Base-by-base conservation (phyloP, 805 yeast species). In the Naumovozyma dairenensis region DNA sequence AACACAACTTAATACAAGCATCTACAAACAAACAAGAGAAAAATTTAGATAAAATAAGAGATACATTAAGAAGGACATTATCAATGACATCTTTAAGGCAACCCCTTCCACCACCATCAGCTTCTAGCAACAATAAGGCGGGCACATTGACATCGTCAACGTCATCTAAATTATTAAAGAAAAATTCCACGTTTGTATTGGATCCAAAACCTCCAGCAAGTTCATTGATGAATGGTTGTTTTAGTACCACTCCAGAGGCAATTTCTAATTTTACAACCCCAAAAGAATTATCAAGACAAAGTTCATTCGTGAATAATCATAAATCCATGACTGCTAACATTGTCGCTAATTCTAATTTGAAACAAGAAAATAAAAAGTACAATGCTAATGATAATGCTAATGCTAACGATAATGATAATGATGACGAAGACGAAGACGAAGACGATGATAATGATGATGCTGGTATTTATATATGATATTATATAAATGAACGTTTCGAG, bases 171-270 rank as follows among this genome's bases (percentile, higher is more conserved):
- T 15, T 33, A 34, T 22, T 30, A 34, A 25, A 24, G 26, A 24
- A 24, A 5, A 46, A 51, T 26, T 54, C 60, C 0, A 56, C 60
- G 2, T 56, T 56, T 31, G 46, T 37, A 13, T 32, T 56, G 13
- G 59, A 47, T 27, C 59, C 60, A 9, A 39, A 39, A 31, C 57
- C 59, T 6, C 58, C 60, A 19, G 27, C 31, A 4, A 39, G 38
- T 16, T 46, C 57, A 2, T 35, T 55, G 34, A 56, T 56, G 61
- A 53, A 55, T 33, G 61, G 61, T 14, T 39, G 52, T 14, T 53
- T 41, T 26, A 48, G 59, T 32, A 44, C 47, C 10, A 49, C 55
- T 17, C 61, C 61, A 6, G 55, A 53, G 34, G 35, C 51, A n/a
- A 35, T 33, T 21, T 53, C 59, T 5, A 51, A 45, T 29, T 51